Evolutionary conservation across 768 basidiomycete genomes (phyloP).

Genomic region (Serendipita sp.): DNA sequence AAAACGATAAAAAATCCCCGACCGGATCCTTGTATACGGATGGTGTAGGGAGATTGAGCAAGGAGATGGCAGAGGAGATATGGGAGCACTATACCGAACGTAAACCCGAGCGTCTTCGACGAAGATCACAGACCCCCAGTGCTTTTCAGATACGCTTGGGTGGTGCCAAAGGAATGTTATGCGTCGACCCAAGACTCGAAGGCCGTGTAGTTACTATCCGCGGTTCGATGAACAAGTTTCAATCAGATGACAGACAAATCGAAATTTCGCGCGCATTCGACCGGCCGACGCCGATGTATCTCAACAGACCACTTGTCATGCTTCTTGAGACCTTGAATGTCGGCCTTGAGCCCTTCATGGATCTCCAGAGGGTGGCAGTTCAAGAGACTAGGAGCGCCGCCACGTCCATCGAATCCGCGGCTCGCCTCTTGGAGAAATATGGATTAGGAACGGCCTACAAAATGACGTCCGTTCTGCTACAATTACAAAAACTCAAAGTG

Average conservation of each 20-base stretch:
- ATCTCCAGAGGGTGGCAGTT: slow-evolving; percentile 44
- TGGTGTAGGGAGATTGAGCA: slow-evolving; percentile 65
- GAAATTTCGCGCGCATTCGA: slow-evolving; percentile 57
- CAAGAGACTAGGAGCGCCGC: slow-evolving; percentile 41
- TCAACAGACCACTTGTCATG: slow-evolving; percentile 65
- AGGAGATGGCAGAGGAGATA: slow-evolving; percentile 37
- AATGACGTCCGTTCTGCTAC: slow-evolving; percentile 34
- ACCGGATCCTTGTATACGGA: slow-evolving; percentile 44
- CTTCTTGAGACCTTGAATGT: slow-evolving; percentile 63
- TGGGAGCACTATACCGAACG: slow-evolving; percentile 26
- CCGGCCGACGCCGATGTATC: slow-evolving; percentile 41
- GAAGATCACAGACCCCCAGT: slow-evolving; percentile 15
- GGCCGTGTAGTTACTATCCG: slow-evolving; percentile 42
- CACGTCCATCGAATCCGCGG: slow-evolving; percentile 35
- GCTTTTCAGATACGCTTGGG: slow-evolving; percentile 66
- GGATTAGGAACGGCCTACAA: slow-evolving; percentile 30
- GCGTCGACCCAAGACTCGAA: slow-evolving; percentile 37
- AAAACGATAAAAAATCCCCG: slow-evolving; percentile 34
- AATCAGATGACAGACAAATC: slow-evolving; percentile 31
- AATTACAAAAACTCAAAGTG: slow-evolving; percentile 31
- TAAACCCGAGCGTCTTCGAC: not conserved
- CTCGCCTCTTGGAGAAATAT: slow-evolving; percentile 32
- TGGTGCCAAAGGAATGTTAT: slow-evolving; percentile 70
- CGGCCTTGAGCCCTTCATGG: slow-evolving; percentile 34
- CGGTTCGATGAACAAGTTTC: slow-evolving; percentile 62